phyloP scores from a whole-genome alignment of 1,284 basidiomycete species.

The Dichomitus squalens region DNA sequence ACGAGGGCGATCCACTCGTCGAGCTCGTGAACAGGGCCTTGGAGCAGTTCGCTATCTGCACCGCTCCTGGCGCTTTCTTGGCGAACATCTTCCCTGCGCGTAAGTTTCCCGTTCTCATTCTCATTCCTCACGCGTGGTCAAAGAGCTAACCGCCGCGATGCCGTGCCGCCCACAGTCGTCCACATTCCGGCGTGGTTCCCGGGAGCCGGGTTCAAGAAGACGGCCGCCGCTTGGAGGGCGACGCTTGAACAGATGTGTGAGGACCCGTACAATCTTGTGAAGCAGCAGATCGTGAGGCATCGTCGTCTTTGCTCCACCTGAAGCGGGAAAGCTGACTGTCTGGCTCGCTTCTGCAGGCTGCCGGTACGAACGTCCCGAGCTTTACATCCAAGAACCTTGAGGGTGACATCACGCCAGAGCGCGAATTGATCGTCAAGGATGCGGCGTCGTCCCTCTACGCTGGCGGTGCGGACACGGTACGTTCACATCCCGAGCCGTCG shows the following conservation, averaged over 20 bases:
- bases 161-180: slow-evolving; percentile 21
- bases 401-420: slow-evolving; percentile 25
- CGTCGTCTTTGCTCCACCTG: background rate
- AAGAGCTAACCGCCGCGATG: background rate
- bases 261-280: slow-evolving; percentile 29
- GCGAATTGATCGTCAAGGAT: slow-evolving; percentile 32
- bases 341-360: slow-evolving; percentile 25
- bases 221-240: slow-evolving; percentile 21
- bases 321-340: too few species aligned
- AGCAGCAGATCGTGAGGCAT: slow-evolving; percentile 32
- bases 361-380: slow-evolving; percentile 30
- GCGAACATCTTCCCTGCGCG: slow-evolving; percentile 34
- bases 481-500: too few species aligned
- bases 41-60: slow-evolving; percentile 28
- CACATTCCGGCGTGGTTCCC: slow-evolving; percentile 36
- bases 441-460: slow-evolving; percentile 33
- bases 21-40: slow-evolving; percentile 31
- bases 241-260: slow-evolving; percentile 29
- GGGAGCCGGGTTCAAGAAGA: slow-evolving; percentile 31
- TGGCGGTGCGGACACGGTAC: slow-evolving; percentile 34
- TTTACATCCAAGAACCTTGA: slow-evolving; percentile 31
- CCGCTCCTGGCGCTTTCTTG: slow-evolving; percentile 32
- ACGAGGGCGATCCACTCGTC: slow-evolving; percentile 30
- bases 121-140: background rate
- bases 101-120: slow-evolving; percentile 8